These are phyloP conservation scores for Stenogyne calaminthoides DNA, from an alignment of 305 asterid species.

Conservation along the genomic window DNA sequence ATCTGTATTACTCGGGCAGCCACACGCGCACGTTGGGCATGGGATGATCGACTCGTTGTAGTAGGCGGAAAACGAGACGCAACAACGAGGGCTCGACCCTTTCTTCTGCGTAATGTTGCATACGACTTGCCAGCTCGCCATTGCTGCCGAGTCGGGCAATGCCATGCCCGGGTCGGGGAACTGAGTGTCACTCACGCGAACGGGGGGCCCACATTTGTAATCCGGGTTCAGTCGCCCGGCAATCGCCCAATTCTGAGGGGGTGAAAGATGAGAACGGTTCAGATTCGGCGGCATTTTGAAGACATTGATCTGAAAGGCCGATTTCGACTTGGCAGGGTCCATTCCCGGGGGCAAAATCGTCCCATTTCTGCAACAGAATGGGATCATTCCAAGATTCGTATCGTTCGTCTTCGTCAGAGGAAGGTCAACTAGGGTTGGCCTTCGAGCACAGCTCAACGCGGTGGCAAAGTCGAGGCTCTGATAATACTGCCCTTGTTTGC, in stretches of 20 bases:
- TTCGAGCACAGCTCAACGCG: slow-evolving; percentile 68
- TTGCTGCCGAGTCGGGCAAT: slow-evolving; percentile 48
- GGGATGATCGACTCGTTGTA: slow-evolving; percentile 94
- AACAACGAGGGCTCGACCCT: slow-evolving; percentile 72
- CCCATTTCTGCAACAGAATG: slow-evolving; percentile 87
- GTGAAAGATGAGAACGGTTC: slow-evolving; percentile 72
- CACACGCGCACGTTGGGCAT: slow-evolving; percentile 88
- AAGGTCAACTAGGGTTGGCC: slow-evolving; percentile 76
- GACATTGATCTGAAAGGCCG: slow-evolving; percentile 81
- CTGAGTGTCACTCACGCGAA: slow-evolving; percentile 69
- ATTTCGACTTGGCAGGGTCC: slow-evolving; percentile 87
- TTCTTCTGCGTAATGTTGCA: slow-evolving; percentile 78
- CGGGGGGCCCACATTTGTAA: slow-evolving; percentile 78
- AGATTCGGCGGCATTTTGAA: slow-evolving; percentile 91
- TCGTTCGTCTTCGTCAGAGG: slow-evolving; percentile 75
- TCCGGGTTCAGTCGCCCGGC: slow-evolving; percentile 73
- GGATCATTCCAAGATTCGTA: slow-evolving; percentile 67
- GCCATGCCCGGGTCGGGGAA: slow-evolving; percentile 67
- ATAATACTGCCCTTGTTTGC: slow-evolving; percentile 70
- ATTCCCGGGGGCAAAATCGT: slow-evolving; percentile 84
- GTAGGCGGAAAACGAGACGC: slow-evolving; percentile 86
- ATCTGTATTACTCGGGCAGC: slow-evolving; percentile 51
- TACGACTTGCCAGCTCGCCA: slow-evolving; percentile 89
- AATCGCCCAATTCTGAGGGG: slow-evolving; percentile 88
- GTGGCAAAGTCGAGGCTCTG: slow-evolving; percentile 66